A percentile compares a stretch with the other conserved stretches of the same genome.
These are phyloP conservation scores for Potentilla sterilis DNA, from an alignment of 306 rosid species.

Conservation along the genomic window DNA sequence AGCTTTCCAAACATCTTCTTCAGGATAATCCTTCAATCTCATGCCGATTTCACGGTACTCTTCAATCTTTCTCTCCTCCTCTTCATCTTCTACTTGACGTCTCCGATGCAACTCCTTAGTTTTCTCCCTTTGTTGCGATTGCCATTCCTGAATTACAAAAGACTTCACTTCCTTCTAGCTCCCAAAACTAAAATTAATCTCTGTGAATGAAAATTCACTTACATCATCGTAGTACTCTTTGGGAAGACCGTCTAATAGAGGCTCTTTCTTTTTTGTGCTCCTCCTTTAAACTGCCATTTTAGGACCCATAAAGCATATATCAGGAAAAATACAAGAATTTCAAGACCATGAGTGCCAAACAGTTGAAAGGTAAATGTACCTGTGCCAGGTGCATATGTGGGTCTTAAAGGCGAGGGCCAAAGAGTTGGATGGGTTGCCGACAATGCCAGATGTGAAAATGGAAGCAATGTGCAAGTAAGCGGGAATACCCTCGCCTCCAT, in stretches of 20 bases:
- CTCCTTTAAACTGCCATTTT: slow-evolving; percentile 47
- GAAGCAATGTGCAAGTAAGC: slow-evolving; percentile 28
- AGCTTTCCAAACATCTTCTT: slow-evolving; percentile 77
- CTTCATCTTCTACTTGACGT: slow-evolving; percentile 72
- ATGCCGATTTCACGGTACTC: slow-evolving; percentile 84
- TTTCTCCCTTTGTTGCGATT: slow-evolving; percentile 69
- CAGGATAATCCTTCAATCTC: slow-evolving; percentile 77
- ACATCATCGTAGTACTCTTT: slow-evolving; percentile 93
- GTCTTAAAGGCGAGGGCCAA: slow-evolving; percentile 15
- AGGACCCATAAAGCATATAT: slow-evolving; percentile 9
- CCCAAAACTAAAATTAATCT: slow-evolving; percentile 6
- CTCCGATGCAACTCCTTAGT: slow-evolving; percentile 57
- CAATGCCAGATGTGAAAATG: slow-evolving; percentile 17
- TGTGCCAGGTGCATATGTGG: slow-evolving; percentile 33
- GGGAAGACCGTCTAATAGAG: slow-evolving; percentile 75
- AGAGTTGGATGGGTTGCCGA: slow-evolving; percentile 23
- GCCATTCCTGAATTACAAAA: slow-evolving; percentile 74
- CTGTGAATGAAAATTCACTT: slow-evolving; percentile 11
- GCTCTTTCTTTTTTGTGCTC: slow-evolving; percentile 52
- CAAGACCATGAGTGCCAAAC: slow-evolving; percentile 6
- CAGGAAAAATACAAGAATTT: not conserved
- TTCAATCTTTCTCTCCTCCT: slow-evolving; percentile 70
- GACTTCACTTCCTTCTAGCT: slow-evolving; percentile 34
- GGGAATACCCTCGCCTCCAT: slow-evolving; percentile 34
- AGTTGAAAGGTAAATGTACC: slow-evolving; percentile 35